These are phyloP conservation scores for Musa acuminata DNA, from an alignment of 176 grass and related monocot genomes.

Conservation along the genomic window DNA sequence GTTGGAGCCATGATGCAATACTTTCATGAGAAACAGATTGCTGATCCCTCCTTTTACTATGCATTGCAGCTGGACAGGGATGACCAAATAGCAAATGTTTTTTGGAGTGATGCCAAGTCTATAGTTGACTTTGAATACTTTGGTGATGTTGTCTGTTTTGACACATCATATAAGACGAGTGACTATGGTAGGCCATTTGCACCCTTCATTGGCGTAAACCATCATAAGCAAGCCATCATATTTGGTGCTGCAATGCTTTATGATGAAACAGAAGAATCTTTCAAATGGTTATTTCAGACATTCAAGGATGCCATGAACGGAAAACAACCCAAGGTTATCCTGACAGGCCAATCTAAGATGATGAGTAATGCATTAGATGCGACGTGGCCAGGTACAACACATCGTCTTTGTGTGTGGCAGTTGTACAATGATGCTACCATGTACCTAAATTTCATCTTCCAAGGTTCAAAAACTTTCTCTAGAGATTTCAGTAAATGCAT, in stretches of 20 bases:
- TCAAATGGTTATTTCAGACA: slow-evolving; percentile 68
- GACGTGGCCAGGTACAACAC: slow-evolving; percentile 47
- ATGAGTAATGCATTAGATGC: slow-evolving; percentile 43
- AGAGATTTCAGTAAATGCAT: slow-evolving; percentile 64
- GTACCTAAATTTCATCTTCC: slow-evolving; percentile 51
- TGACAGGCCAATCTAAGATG: slow-evolving; percentile 40
- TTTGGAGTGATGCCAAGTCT: slow-evolving; percentile 15
- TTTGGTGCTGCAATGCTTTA: slow-evolving; percentile 68
- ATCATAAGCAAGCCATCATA: slow-evolving; percentile 55
- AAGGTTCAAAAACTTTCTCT: slow-evolving; percentile 66
- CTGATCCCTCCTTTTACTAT: slow-evolving; percentile 12
- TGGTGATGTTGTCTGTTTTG: slow-evolving; percentile 21
- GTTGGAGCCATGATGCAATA: not conserved
- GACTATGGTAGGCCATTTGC: slow-evolving; percentile 22
- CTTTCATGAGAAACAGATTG: not conserved
- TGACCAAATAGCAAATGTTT: slow-evolving; percentile 17
- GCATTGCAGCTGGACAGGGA: slow-evolving; percentile 3
- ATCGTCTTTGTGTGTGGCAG: slow-evolving; percentile 61
- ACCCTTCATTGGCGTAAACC: slow-evolving; percentile 62
- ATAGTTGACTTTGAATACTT: slow-evolving; percentile 14
- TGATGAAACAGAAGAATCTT: slow-evolving; percentile 46
- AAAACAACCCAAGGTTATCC: slow-evolving; percentile 50
- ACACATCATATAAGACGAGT: slow-evolving; percentile 15
- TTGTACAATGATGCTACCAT: slow-evolving; percentile 64
- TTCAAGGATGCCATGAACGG: slow-evolving; percentile 60